Evolutionary conservation across 208 protist species (phyloP).

Genomic region (Trypanosoma lewisi): DNA sequence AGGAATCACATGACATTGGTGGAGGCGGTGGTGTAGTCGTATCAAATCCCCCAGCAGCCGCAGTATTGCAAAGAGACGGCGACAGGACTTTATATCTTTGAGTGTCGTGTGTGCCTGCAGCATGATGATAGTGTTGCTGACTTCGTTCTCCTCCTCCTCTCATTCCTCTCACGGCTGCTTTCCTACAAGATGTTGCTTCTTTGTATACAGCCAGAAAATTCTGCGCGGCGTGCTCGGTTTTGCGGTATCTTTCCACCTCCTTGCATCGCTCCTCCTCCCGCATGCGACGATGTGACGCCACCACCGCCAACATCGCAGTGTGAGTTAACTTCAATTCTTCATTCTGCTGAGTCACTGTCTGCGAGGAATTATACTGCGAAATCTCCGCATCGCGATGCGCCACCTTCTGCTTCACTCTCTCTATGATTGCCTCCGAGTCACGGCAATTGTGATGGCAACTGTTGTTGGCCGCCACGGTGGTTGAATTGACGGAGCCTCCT

Average conservation of each 20-base stretch:
- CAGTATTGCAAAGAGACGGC: neutral
- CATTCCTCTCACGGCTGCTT: neutral
- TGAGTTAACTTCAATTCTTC: slow-evolving; percentile 13
- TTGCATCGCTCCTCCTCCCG: neutral
- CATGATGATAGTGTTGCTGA: no score
- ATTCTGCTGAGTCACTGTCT: neutral
- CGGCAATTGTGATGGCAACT: neutral
- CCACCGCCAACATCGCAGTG: slow-evolving; percentile 9
- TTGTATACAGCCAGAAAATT: slow-evolving; percentile 4
- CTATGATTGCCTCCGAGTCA: neutral
- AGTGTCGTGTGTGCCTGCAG: neutral
- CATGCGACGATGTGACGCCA: neutral
- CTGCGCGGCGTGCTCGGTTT: slow-evolving; percentile 5
- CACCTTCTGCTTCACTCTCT: neutral
- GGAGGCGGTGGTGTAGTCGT: neutral
- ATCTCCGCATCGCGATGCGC: slow-evolving; percentile 1
- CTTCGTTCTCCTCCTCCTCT: no score
- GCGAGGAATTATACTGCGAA: neutral
- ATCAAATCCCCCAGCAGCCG: neutral
- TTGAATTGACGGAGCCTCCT: neutral
- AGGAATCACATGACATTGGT: neutral
- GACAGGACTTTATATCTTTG: neutral
- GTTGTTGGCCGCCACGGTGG: neutral
- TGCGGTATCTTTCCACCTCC: slow-evolving; percentile 6
- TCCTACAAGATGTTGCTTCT: slow-evolving; percentile 2